Conservation (phyloP, 805 yeast genomes). For the Saturnispora saitoi region DNA sequence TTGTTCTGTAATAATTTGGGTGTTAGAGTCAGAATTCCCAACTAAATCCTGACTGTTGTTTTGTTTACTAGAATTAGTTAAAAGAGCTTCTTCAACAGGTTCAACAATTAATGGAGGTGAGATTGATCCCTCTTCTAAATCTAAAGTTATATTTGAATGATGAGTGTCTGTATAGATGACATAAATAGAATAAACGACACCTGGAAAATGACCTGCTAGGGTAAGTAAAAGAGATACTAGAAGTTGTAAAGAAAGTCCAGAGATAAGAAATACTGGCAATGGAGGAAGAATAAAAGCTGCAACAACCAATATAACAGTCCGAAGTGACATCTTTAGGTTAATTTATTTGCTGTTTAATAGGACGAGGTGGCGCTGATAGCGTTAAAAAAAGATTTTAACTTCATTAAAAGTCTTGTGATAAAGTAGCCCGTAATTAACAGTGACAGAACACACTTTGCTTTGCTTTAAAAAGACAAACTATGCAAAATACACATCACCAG, state of each 20-base stretch:
- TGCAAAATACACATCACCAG: conserved; percentile 8
- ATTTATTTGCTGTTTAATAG: neutral
- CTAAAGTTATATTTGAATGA: neutral
- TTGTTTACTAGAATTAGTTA: neutral
- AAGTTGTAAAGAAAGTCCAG: conserved; percentile 51
- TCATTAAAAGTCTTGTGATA: too few species aligned
- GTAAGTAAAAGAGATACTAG: conserved; percentile 35
- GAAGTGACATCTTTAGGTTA: neutral
- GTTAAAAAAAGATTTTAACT: neutral
- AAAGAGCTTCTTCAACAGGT: neutral
- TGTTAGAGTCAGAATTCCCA: neutral
- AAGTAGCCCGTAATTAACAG: too few species aligned
- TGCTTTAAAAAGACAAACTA: neutral
- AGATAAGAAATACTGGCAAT: conserved; percentile 57
- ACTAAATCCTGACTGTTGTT: neutral
- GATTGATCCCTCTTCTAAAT: neutral
- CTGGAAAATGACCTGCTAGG: conserved; percentile 42
- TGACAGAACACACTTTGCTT: too few species aligned
- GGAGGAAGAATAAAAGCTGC: conserved; percentile 67
- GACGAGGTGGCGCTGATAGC: neutral
- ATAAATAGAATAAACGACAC: conserved; percentile 42
- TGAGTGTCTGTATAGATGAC: conserved; percentile 17
- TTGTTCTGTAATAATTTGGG: too few species aligned
- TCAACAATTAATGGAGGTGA: too few species aligned
- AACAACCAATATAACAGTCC: conserved; percentile 35